These are phyloP conservation scores for Pythium sp. DNA, from an alignment of 352 stramenopile species.

Conservation along the genomic window DNA sequence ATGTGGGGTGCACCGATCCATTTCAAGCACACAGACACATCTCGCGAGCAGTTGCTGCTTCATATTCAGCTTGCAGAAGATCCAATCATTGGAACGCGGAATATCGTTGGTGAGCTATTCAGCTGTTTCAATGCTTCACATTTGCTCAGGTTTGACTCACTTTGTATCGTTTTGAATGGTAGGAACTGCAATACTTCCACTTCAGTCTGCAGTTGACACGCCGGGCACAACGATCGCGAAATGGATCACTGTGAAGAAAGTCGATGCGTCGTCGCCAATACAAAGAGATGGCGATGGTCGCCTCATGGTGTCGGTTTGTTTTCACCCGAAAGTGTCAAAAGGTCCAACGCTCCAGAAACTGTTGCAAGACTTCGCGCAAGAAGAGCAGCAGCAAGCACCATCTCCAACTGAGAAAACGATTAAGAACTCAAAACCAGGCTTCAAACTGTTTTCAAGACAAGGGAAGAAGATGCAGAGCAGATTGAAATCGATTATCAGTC, in stretches of 20 bases:
- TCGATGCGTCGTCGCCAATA: neutral
- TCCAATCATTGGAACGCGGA: neutral
- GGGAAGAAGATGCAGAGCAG: constrained; percentile 9
- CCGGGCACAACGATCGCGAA: constrained; percentile 17
- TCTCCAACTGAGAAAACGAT: too few species aligned
- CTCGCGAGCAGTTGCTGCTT: constrained; percentile 8
- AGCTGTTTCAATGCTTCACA: neutral
- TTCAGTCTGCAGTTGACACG: constrained; percentile 11
- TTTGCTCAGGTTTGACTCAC: too few species aligned
- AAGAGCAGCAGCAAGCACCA: constrained; percentile 2
- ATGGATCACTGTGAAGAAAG: constrained; percentile 8
- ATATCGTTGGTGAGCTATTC: constrained; percentile 1
- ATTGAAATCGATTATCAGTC: neutral
- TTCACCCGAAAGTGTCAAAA: constrained; percentile 19
- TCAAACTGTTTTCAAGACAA: neutral
- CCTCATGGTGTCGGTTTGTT: constrained; percentile 11
- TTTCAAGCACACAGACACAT: constrained; percentile 9
- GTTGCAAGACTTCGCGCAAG: constrained; percentile 9
- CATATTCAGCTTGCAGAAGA: constrained; percentile 5
- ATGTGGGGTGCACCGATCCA: constrained; percentile 9
- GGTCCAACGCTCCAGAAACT: constrained; percentile 15
- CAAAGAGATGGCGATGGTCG: neutral
- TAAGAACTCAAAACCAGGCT: neutral
- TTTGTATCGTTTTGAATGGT: too few species aligned
- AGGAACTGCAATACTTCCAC: neutral